Percentiles rank a stretch among this genome's conserved stretches.
Conservation (phyloP, 2,329 filamentous ascomycete genomes). For the Penicillium sclerotigenum region DNA sequence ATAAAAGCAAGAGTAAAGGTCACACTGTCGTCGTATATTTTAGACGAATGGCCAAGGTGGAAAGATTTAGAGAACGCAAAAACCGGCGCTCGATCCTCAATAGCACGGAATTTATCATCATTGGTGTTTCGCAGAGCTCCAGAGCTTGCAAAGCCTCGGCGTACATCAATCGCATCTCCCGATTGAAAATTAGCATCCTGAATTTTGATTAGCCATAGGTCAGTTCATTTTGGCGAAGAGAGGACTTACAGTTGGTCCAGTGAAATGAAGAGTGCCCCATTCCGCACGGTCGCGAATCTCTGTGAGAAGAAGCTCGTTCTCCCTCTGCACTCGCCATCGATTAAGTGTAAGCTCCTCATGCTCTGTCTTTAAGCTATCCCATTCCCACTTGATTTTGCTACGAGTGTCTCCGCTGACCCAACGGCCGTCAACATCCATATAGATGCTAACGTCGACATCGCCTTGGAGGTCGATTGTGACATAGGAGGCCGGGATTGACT, state of each 20-base stretch:
- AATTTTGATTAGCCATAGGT: constrained; percentile 12
- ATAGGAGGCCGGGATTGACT: constrained; percentile 80
- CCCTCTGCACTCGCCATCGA: constrained; percentile 43
- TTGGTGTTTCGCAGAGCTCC: constrained; percentile 64
- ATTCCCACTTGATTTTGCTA: constrained; percentile 67
- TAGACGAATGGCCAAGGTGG: constrained; percentile 44
- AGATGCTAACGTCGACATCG: constrained; percentile 59
- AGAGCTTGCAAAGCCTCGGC: constrained; percentile 66
- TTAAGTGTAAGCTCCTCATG: constrained; percentile 41
- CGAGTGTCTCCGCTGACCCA: constrained; percentile 77
- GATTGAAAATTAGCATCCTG: constrained; percentile 64
- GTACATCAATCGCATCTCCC: constrained; percentile 63
- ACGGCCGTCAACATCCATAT: constrained; percentile 68
- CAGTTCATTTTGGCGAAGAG: not conserved
- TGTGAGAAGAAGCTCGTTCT: constrained; percentile 65
- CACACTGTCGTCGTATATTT: constrained; percentile 51
- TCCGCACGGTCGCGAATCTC: constrained; percentile 72
- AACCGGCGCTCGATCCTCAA: constrained; percentile 75
- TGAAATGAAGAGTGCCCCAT: constrained; percentile 80
- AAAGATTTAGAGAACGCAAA: constrained; percentile 74
- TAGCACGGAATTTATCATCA: constrained; percentile 64
- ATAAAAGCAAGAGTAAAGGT: constrained; percentile 74
- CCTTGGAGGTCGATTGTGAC: constrained; percentile 68
- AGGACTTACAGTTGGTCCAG: constrained; percentile 56
- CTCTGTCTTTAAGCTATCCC: constrained; percentile 48